Conservation (phyloP, 2,329 filamentous ascomycete species). For the Fusarium sp. region DNA sequence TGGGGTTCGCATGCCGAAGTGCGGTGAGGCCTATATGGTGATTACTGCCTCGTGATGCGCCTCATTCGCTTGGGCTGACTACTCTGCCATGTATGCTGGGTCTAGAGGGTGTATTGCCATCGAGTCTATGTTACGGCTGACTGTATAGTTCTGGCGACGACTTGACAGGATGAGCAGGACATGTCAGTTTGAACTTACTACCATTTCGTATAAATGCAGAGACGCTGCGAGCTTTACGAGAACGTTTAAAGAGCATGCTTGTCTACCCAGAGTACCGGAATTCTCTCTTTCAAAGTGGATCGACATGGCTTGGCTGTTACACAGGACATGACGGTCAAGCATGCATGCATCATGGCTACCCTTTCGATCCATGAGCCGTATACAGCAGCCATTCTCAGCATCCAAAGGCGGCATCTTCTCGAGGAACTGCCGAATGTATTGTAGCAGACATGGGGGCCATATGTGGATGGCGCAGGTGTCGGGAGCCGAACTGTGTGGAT, state of each 20-base stretch:
- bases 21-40: not conserved
- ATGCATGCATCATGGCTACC: not conserved
- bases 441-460: not conserved
- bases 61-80: not conserved
- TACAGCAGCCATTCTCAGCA: not conserved
- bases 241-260: not conserved
- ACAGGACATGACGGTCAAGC: not conserved
- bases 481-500: not conserved
- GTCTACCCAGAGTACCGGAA: not conserved
- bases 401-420: too few species aligned
- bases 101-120: not conserved
- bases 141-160: not conserved
- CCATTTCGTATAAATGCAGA: not conserved
- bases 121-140: not conserved
- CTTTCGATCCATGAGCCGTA: not conserved
- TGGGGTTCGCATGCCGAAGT: slow-evolving; percentile 12
- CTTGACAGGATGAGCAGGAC: not conserved
- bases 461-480: not conserved
- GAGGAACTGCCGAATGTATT: not conserved
- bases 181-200: not conserved
- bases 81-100: not conserved
- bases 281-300: not conserved
- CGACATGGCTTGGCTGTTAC: not conserved
- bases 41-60: not conserved
- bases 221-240: not conserved